Percentiles rank a stretch among this genome's conserved stretches.
These are phyloP conservation scores for Sarocladiaceae sp. DNA, from an alignment of 2,329 filamentous ascomycete species.

Conservation along the genomic window DNA sequence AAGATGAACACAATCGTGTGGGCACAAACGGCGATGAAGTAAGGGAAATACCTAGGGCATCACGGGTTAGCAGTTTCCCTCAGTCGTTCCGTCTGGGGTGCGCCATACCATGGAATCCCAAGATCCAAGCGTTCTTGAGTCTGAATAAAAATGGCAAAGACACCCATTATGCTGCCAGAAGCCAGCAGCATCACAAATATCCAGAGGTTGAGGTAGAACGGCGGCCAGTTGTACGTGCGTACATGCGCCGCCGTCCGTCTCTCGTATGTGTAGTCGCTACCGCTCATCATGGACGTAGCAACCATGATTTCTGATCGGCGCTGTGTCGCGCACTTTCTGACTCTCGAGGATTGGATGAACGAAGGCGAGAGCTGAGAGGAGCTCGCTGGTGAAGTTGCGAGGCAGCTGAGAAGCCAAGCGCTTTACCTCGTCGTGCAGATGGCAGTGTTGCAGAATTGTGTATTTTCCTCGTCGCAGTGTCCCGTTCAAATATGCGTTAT, in stretches of 20 bases:
- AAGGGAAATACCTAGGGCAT: slow-evolving; percentile 58
- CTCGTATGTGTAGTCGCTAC: slow-evolving; percentile 39
- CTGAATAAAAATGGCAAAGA: slow-evolving; percentile 56
- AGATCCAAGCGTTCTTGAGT: slow-evolving; percentile 53
- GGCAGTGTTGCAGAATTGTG: too few relatives aligned
- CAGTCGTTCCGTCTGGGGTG: not conserved
- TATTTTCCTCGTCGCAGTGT: too few relatives aligned
- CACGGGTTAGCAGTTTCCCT: not conserved
- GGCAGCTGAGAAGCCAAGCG: not conserved
- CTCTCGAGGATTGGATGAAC: too few relatives aligned
- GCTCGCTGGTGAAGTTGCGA: not conserved
- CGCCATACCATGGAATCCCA: slow-evolving; percentile 54
- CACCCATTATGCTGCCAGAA: slow-evolving; percentile 54
- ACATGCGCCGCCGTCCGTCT: slow-evolving; percentile 32
- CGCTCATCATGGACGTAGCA: slow-evolving; percentile 29
- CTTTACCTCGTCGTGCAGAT: too few relatives aligned
- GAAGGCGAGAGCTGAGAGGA: too few relatives aligned
- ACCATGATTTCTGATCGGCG: slow-evolving; percentile 19
- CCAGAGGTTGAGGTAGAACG: slow-evolving; percentile 63
- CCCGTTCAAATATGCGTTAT: too few relatives aligned
- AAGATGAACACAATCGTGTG: slow-evolving; percentile 65
- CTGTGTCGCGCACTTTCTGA: not conserved
- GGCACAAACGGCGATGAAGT: slow-evolving; percentile 54
- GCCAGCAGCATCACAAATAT: slow-evolving; percentile 62
- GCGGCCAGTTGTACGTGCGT: slow-evolving; percentile 65